A percentile compares a stretch with the other conserved stretches of the same genome.
These are phyloP conservation scores for Penicillium decumbens DNA, from an alignment of 2,329 filamentous ascomycete genomes.

Conservation along the genomic window DNA sequence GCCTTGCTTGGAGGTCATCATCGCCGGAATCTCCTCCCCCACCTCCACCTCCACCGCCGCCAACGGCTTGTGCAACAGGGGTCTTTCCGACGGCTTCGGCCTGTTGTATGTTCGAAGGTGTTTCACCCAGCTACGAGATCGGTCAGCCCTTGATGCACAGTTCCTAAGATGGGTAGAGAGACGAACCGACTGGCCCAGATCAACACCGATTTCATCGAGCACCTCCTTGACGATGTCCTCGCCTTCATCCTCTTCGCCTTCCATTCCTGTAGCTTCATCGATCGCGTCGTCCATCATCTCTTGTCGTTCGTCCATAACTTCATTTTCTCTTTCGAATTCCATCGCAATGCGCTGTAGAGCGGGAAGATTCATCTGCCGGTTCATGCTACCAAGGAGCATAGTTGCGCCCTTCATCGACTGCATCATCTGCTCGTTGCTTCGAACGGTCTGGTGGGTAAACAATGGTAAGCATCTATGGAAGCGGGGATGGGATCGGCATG, in stretches of 20 bases:
- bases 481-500: background rate
- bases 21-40: constrained; percentile 58
- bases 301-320: constrained; percentile 97
- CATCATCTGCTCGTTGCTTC: constrained; percentile 99
- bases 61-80: constrained; percentile 78
- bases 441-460: constrained; percentile 65
- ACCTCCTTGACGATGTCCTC: constrained; percentile 97
- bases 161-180: background rate
- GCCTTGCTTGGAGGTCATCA: constrained; percentile 86
- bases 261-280: constrained; percentile 88
- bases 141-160: constrained; percentile 17
- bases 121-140: constrained; percentile 72
- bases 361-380: constrained; percentile 93
- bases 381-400: constrained; percentile 90
- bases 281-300: constrained; percentile 99
- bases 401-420: constrained; percentile 99
- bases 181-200: constrained; percentile 82
- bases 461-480: constrained; percentile 7
- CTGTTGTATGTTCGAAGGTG: constrained; percentile 79
- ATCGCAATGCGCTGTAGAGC: constrained; percentile 93
- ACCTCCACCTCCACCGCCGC: constrained; percentile 48
- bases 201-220: constrained; percentile 91
- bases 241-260: constrained; percentile 80
- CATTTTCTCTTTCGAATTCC: constrained; percentile 98
- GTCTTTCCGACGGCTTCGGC: constrained; percentile 67